Percentiles rank a stretch among this genome's conserved stretches.
These are phyloP conservation scores for Umbelopsis sp. DNA, from an alignment of 371 early-diverging fungal genomes.

Conservation along the genomic window DNA sequence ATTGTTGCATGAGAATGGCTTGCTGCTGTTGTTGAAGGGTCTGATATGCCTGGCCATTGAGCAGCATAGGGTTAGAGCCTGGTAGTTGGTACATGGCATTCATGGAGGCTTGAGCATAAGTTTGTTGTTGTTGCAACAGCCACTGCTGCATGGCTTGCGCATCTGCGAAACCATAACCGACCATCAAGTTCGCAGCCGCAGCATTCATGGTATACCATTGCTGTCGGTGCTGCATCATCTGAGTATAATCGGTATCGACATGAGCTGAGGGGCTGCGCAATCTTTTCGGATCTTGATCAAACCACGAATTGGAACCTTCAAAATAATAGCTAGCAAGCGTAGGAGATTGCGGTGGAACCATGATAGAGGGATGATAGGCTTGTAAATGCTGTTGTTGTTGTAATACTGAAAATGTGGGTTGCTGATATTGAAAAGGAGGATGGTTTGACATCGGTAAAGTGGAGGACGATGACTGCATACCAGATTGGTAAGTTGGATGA, in stretches of 20 bases:
- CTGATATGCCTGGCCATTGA: conserved; percentile 25
- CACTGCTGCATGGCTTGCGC: conserved; percentile 24
- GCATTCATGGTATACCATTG: conserved; percentile 15
- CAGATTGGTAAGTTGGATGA: neutral
- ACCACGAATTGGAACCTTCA: conserved; percentile 48
- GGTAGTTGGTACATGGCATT: neutral
- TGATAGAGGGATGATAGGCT: conserved; percentile 40
- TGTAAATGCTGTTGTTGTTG: conserved; percentile 31
- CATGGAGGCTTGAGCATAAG: conserved; percentile 3
- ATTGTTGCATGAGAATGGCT: conserved; percentile 28
- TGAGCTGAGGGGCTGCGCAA: conserved; percentile 45
- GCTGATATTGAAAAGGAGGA: neutral
- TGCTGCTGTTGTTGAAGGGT: conserved; percentile 35
- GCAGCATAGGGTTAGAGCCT: neutral
- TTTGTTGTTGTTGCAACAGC: conserved; percentile 24
- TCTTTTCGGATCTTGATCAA: conserved; percentile 45
- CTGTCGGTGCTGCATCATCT: conserved; percentile 18
- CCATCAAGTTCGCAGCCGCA: conserved; percentile 18
- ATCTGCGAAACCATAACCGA: conserved; percentile 8
- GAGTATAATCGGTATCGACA: conserved; percentile 35
- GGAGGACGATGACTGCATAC: neutral
- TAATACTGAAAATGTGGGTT: neutral
- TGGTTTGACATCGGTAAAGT: neutral
- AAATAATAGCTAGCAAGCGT: conserved; percentile 54
- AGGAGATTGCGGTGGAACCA: conserved; percentile 56